Evolutionary conservation across 78 protist genomes (phyloP).

Genomic region (Polysphondylium violaceum): DNA sequence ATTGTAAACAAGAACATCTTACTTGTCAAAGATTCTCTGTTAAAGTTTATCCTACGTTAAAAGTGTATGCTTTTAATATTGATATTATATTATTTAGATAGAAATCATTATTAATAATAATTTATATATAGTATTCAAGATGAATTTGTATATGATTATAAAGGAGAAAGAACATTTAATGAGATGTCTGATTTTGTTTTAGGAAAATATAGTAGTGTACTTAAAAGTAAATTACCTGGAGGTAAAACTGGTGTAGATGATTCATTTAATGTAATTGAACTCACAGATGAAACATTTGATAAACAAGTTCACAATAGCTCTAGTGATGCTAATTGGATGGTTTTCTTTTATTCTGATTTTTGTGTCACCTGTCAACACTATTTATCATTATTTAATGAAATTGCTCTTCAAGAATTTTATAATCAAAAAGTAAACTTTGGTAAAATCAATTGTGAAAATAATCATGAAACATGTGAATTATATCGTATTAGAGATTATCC

Average conservation of each 20-base stretch:
- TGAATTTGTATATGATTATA: conserved; percentile 34
- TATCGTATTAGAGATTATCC: conserved; percentile 38
- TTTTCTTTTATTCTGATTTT: conserved; percentile 89
- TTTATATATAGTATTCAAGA: not conserved
- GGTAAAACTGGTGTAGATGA: no score
- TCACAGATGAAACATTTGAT: not conserved
- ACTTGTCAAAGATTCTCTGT: conserved; percentile 27
- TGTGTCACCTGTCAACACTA: conserved; percentile 81
- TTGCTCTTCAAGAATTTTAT: conserved; percentile 37
- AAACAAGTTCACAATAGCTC: not conserved
- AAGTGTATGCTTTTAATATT: conserved; percentile 44
- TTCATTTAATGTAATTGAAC: not conserved
- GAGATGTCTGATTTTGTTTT: not conserved
- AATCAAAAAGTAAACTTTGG: conserved; percentile 79
- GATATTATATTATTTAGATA: not conserved
- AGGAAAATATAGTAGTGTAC: not conserved
- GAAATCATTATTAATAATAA: not conserved
- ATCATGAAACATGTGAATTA: conserved; percentile 34
- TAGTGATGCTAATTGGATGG: conserved; percentile 63
- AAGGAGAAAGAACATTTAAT: conserved; percentile 34
- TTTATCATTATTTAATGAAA: conserved; percentile 76
- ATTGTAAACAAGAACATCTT: conserved; percentile 36
- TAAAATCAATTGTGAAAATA: conserved; percentile 79
- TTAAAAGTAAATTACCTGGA: not conserved
- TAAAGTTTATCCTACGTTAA: conserved; percentile 62